Base-by-base conservation (phyloP, 257 asterid species). In the Solanum clarkiae region DNA sequence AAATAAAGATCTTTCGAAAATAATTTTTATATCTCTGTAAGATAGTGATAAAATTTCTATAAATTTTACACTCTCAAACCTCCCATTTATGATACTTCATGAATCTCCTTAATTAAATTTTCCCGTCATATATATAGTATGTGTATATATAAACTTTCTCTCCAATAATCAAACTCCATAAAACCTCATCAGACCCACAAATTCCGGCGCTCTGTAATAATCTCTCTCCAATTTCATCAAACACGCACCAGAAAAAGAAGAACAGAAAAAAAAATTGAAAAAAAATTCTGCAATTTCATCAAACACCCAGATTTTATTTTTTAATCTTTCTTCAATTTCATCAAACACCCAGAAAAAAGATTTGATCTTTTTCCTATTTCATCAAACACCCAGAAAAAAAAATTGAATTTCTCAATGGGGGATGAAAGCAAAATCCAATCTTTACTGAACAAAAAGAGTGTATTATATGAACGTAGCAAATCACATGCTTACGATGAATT, bases 401-500 rank as follows among this genome's bases (percentile, higher is more conserved):
- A 9, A 20, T 18, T 70, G 32, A 18, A 5, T 42, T 70, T 70
- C 14, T 15, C 26, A 54, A 92, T 93, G 98, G 94, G 84, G 36
- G 96, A 87, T 20, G 93, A 51, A 49, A 74, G n/a, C 18, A 54
- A 49, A 42, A 75, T 80, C 9, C 86, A 86, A 80, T 47, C 89
- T 69, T 57, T 75, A 26, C 47, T 89, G 88, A 47, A 29, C 49
- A 55, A 85, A 74, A 89, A 77, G 80, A 88, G 45, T 15, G 87
- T 86, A 72, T 69, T 82, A 8, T 91, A 84, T 82, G 81, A 89
- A 7, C 91, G 98, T 1, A 85, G 91, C 86, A 80, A 40, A 22
- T 96, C 99, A 7, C 95, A 92, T 85, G 94, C 95, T 17, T 90
- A 63, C 14, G 99, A 96, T 81, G 99, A 96, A 85, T 89, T 96